Base-by-base conservation (phyloP, 306 rosid species). In the Medicago lupulina region DNA sequence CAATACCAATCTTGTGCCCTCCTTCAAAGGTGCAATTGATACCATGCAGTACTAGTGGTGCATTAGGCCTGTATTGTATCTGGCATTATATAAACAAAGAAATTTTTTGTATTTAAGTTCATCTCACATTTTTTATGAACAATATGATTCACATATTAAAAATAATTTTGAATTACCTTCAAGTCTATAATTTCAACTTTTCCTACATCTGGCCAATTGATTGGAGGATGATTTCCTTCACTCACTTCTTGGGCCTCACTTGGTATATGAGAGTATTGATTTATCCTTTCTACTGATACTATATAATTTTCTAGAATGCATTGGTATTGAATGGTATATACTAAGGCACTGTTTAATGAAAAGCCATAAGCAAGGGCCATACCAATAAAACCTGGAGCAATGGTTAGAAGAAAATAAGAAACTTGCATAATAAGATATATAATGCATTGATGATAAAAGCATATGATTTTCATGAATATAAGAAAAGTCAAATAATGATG, bases 301-400 rank as follows among this genome's bases (percentile, higher is more conserved):
- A 90, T 86, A 67, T 88, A 67, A 77, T 92, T 88, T 64, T 89
- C 89, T 11, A 83, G 5, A 58, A 40, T 83, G 86, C 97, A 92
- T 71, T 92, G 96, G 53, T 62, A 43, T 79, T 88, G 93, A 67
- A 86, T 84, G 38, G 89, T 84, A 60, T 23, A 74, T 28, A 90
- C 91, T 39, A 90, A 16, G 12, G 54, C 38, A 17, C 0, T 6
- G 70, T 80, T 88, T 11, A 92, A 65, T 17, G 91, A 88, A 79
- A 92, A 94, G 19, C 97, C 96, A 82, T 90, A 92, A 74, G 97
- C 90, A 44, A 92, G 89, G 8, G 93, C 90, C 92, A 92, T 87
- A 49, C 96, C 97, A 54, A 88, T 62, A 69, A 85, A 85, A 68
- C 96, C 96, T 92, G 84, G 36, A 81, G 59, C 8, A 58, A 60